phyloP scores from a whole-genome alignment of 2,329 filamentous ascomycete genomes.

The Pseudocercospora fijiensis region DNA sequence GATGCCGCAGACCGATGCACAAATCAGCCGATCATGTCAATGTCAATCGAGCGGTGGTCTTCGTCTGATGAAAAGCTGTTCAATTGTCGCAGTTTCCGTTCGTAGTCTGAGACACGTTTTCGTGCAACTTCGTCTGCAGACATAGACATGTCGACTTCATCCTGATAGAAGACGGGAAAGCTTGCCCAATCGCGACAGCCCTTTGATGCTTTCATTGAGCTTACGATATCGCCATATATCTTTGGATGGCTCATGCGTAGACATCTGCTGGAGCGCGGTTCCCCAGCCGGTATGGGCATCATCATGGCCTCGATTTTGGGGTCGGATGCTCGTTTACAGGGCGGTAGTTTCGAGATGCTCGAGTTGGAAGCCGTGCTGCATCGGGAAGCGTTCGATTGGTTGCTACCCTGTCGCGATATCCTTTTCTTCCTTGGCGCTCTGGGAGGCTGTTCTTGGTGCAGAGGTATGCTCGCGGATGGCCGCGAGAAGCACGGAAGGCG shows the following conservation, averaged over 20 bases:
- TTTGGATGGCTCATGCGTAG: slow-evolving; percentile 36
- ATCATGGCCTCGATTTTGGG: slow-evolving; percentile 38
- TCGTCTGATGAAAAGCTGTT: slow-evolving; percentile 28
- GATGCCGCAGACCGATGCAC: slow-evolving; percentile 2
- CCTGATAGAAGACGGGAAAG: slow-evolving; percentile 36
- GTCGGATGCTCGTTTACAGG: slow-evolving; percentile 31
- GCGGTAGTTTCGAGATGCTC: slow-evolving; percentile 36
- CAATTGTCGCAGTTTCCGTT: slow-evolving; percentile 30
- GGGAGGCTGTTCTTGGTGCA: slow-evolving; percentile 26
- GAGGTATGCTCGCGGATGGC: slow-evolving; percentile 16
- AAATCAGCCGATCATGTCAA: slow-evolving; percentile 32
- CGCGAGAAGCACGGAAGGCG: slow-evolving; percentile 34
- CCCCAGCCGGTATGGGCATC: slow-evolving; percentile 36
- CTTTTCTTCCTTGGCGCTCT: slow-evolving; percentile 25
- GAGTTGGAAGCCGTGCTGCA: slow-evolving; percentile 33
- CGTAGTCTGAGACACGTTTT: slow-evolving; percentile 31
- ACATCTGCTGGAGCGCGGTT: slow-evolving; percentile 32
- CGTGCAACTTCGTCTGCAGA: slow-evolving; percentile 33
- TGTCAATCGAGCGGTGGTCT: slow-evolving; percentile 20
- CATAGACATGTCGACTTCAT: slow-evolving; percentile 36
- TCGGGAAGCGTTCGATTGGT: slow-evolving; percentile 30
- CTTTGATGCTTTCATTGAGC: slow-evolving; percentile 34
- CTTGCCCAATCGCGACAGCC: slow-evolving; percentile 37
- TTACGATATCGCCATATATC: slow-evolving; percentile 37
- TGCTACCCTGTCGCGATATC: slow-evolving; percentile 28